These are phyloP conservation scores for Monosporascus sp. DNA, from an alignment of 2,329 filamentous ascomycete species.

Conservation along the genomic window DNA sequence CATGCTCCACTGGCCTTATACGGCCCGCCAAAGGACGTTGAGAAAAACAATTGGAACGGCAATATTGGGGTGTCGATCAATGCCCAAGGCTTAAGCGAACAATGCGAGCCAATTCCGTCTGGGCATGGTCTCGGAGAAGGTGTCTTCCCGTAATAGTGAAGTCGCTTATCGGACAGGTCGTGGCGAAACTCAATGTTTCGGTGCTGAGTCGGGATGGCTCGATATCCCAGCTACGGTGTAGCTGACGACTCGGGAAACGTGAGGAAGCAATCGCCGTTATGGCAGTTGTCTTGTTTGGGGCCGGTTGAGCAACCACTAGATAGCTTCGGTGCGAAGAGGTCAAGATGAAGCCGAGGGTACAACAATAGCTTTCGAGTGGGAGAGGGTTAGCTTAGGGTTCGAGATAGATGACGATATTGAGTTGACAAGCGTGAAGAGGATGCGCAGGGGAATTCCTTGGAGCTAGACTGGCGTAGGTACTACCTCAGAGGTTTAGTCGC, in stretches of 20 bases:
- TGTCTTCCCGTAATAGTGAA: background rate
- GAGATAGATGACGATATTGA: background rate
- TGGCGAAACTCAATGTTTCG: background rate
- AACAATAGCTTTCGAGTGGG: background rate
- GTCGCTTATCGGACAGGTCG: background rate
- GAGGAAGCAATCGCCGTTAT: background rate
- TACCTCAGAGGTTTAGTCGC: too few relatives aligned
- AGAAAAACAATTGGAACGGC: background rate
- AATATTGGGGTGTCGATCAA: background rate
- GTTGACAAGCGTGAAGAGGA: background rate
- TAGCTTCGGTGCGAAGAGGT: background rate
- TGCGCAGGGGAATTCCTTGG: background rate
- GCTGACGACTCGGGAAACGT: background rate
- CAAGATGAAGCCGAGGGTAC: background rate
- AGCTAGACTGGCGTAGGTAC: too few relatives aligned
- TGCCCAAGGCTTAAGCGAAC: background rate
- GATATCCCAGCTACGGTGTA: background rate
- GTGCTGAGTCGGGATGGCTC: background rate
- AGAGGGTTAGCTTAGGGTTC: background rate
- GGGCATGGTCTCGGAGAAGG: background rate
- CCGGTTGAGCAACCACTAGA: background rate
- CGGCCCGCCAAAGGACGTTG: constrained; percentile 6
- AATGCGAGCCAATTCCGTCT: background rate
- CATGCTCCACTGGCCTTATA: constrained; percentile 6
- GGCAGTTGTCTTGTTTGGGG: background rate